Evolutionary conservation across 139 green algal species (phyloP).

Genomic region (Chlamydomonas schloesseri): DNA sequence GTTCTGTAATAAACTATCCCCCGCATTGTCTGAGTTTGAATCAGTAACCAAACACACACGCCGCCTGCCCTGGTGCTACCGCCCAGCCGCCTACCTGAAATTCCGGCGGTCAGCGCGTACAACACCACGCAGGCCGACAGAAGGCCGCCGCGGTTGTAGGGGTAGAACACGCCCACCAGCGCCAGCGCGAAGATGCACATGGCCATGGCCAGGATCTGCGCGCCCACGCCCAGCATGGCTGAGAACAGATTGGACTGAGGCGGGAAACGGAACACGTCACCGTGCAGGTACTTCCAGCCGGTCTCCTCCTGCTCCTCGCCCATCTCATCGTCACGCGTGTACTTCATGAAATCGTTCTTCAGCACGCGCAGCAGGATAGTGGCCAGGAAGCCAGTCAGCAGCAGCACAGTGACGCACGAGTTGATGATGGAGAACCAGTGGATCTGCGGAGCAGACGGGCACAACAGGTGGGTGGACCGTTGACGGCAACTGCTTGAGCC

Average conservation of each 20-base stretch:
- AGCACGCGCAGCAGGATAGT: conserved; percentile 96
- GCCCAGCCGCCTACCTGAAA: conserved; percentile 65
- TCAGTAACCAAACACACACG: too few relatives aligned
- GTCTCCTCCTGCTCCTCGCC: conserved; percentile 68
- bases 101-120: conserved; percentile 90
- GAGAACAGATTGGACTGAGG: conserved; percentile 82
- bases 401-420: conserved; percentile 94
- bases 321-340: conserved; percentile 69
- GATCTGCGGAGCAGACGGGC: conserved; percentile 77
- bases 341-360: conserved; percentile 96
- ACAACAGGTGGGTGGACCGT: too few relatives aligned
- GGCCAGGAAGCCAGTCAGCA: conserved; percentile 95
- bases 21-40: too few relatives aligned
- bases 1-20: too few relatives aligned
- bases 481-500: too few relatives aligned
- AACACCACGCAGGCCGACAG: conserved; percentile 89
- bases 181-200: conserved; percentile 88
- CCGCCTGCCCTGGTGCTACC: too few relatives aligned
- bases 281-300: conserved; percentile 96
- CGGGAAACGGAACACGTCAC: conserved; percentile 96
- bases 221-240: conserved; percentile 88
- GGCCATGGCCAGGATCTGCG: conserved; percentile 82
- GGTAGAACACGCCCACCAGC: conserved; percentile 92
- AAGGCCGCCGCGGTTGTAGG: conserved; percentile 94
- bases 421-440: conserved; percentile 99